phyloP scores from a whole-genome alignment of 1,139 yeast species.

The Geotrichum macrosporum region DNA sequence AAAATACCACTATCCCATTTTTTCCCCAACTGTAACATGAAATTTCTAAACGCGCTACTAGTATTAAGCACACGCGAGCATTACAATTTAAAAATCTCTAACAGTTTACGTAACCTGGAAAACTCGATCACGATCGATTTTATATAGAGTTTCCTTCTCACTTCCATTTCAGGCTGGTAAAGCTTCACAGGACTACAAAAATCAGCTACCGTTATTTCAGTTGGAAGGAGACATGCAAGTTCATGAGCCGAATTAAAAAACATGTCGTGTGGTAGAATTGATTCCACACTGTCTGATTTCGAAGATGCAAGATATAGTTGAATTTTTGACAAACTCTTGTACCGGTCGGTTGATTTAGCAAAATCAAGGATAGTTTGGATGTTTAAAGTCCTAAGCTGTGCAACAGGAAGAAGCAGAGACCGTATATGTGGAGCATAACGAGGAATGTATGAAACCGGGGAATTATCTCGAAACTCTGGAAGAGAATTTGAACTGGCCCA shows the following conservation, averaged over 20 bases:
- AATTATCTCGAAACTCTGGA: neutral
- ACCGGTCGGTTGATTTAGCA: neutral
- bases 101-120: too few relatives aligned
- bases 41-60: too few relatives aligned
- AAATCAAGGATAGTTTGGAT: neutral
- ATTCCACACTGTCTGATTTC: neutral
- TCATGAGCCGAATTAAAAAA: neutral
- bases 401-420: neutral
- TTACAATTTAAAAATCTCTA: too few relatives aligned
- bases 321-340: neutral
- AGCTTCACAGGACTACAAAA: too few relatives aligned
- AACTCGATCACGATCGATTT: too few relatives aligned
- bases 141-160: too few relatives aligned
- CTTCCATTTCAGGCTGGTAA: too few relatives aligned
- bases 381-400: neutral
- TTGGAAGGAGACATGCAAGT: too few relatives aligned
- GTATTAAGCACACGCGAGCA: too few relatives aligned
- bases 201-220: too few relatives aligned
- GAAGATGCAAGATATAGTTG: neutral
- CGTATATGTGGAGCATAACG: neutral
- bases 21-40: too few relatives aligned
- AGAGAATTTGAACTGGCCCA: neutral
- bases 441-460: neutral
- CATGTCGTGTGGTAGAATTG: neutral
- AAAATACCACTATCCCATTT: too few relatives aligned